Evolutionary conservation across 495 filamentous ascomycete species (phyloP).

Genomic region (Tuber aestivum): DNA sequence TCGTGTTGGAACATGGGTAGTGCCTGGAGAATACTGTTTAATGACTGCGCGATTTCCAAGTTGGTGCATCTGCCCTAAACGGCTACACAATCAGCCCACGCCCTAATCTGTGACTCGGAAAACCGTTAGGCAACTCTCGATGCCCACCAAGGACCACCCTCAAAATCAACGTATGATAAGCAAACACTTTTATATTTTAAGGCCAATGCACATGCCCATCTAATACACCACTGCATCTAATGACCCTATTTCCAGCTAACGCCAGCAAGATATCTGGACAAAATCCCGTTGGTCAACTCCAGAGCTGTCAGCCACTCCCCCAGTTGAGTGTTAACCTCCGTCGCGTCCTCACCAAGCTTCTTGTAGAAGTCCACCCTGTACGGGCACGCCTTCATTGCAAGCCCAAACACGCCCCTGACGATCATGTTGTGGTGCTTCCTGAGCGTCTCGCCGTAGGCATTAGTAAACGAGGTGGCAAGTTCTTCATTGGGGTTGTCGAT

Average conservation of each 20-base stretch:
- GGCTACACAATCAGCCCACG: neutral
- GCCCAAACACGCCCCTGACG: constrained; percentile 79
- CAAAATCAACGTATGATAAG: neutral
- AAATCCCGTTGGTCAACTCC: constrained; percentile 64
- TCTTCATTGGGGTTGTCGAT: constrained; percentile 60
- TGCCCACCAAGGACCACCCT: neutral
- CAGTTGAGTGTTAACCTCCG: constrained; percentile 57
- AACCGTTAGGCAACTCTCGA: neutral
- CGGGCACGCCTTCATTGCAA: constrained; percentile 86
- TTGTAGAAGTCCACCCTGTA: constrained; percentile 84
- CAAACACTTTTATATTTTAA: neutral
- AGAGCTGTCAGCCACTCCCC: constrained; percentile 65
- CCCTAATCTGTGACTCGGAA: neutral
- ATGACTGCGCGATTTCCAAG: neutral
- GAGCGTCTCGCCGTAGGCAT: constrained; percentile 75
- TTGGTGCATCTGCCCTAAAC: neutral
- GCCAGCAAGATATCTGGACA: constrained; percentile 62
- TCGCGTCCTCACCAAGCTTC: constrained; percentile 68
- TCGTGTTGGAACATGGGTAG: neutral
- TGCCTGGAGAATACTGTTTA: neutral
- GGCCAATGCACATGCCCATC: neutral
- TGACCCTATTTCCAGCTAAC: constrained; percentile 11
- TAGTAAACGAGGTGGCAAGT: constrained; percentile 77
- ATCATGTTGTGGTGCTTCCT: constrained; percentile 84
- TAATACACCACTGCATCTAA: constrained; percentile 12